Evolutionary conservation across 73 alveolate species (phyloP), one percentile per base, ranked within the genome.

Genomic region (Paramecium primaurelia): DNA sequence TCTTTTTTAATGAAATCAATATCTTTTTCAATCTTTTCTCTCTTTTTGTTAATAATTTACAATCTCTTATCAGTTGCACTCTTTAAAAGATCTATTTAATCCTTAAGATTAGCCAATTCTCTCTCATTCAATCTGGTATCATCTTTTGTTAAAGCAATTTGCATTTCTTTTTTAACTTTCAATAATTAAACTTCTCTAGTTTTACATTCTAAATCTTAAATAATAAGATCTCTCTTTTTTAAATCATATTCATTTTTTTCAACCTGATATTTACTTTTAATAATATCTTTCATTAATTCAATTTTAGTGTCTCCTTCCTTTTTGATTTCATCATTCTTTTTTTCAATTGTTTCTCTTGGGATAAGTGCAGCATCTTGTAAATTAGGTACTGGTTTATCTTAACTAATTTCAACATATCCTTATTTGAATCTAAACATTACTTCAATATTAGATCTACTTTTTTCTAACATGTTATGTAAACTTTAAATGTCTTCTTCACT

Each of bases 41-140:
- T 71, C 58, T 89, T 89, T 60, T 71, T 89, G 37, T 71, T 64
- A 73, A 71, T 47, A 71, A 71, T 89, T 20, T 68, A 47, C 18
- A 71, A 59, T 28, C 86, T 54, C 28, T 71, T 89, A 16, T 89
- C 92, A 59, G 94, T 89, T 0, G 94, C 60, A 59, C 84, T 47
- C 40, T 89, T 89, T 34, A 89, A 59, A 11, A 45, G 30, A 28
- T 89, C 94, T 28, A 71, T 89, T 28, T 89, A 51, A 47, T 89
- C 91, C n/a, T 89, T 37, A 6, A 89, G 37, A 14, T 89, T 89
- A 60, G 80, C 59, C 9, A 89, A 49, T 54, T 77, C 94, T 32
- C 71, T 71, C 86, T 89, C 94, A 71, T 89, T 89, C 49, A 89
- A 73, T 71, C 94, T 89, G 16, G 88, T 89, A 47, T 89, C 94